Evolutionary conservation across 164 flowering plant genomes (phyloP), one percentile per base, ranked within the genome.

Genomic region (Malania oleifera): DNA sequence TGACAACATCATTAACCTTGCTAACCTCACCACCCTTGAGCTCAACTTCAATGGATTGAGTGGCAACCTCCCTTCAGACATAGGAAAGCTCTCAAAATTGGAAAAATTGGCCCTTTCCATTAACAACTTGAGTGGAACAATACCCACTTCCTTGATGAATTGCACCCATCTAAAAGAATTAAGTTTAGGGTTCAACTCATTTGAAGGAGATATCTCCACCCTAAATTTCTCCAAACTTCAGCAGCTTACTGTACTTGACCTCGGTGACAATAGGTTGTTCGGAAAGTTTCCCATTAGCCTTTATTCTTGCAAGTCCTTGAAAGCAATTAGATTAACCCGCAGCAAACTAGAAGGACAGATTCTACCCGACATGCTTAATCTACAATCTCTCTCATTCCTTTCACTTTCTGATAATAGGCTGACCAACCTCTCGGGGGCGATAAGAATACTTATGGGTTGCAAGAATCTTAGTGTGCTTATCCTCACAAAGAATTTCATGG

Each of bases 121-220:
- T 51, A 84, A 84, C 62, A 67, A 64, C 22, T 63, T 84, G 7
- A 70, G 65, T 25, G 91, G 85, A 44, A 31, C 68, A 20, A 46
- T 84, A 31, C 90, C 86, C 2, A 43, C 73, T 27, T 80, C 86
- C n/a, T 61, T 84, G 22, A 43, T 55, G 57, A 71, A 75, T 31
- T 80, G 86, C 60, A 64, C 59, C 34, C 73, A 65, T 10, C 77
- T 82, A 17, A 51, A 22, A 13, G 56, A 28, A 0, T 56, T 84
- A 56, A 74, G 54, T 65, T 67, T 82, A 60, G 28, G 82, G 57
- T 73, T 65, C 68, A 84, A 82, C 58, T 7, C 5, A 0, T 60
- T 82, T 52, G 43, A 13, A 25, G 82, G 84, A 19, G 63, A 74
- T 17, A 63, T 77, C 56, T 73, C 84, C 0, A 34, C 9, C 18